Evolutionary conservation across 768 basidiomycete genomes (phyloP).

Genomic region (Heimioporus sp.): DNA sequence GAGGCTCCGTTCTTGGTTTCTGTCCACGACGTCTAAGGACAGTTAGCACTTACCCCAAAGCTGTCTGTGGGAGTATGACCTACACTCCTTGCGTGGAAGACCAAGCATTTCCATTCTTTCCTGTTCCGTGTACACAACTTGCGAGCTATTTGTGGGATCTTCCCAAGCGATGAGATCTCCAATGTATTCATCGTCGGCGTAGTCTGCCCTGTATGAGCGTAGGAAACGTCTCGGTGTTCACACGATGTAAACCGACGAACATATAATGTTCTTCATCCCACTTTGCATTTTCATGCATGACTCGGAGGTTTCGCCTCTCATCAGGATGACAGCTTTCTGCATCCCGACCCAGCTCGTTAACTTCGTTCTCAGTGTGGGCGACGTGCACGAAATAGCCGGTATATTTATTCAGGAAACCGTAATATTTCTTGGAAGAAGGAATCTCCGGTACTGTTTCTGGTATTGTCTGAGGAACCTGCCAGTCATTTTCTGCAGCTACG

Average conservation of each 20-base stretch:
- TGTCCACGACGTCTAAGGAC: conserved; percentile 56
- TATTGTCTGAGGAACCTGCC: conserved; percentile 69
- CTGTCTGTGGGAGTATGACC: conserved; percentile 11
- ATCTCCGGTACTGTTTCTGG: conserved; percentile 41
- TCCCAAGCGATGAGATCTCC: conserved; percentile 66
- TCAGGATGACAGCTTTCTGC: conserved; percentile 53
- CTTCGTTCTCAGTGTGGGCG: conserved; percentile 73
- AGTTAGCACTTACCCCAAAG: not conserved
- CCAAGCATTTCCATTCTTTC: conserved; percentile 67
- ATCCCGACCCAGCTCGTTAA: conserved; percentile 72
- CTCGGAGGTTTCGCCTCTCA: conserved; percentile 53
- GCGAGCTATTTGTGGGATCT: conserved; percentile 46
- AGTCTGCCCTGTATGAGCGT: conserved; percentile 64
- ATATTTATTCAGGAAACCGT: conserved; percentile 77
- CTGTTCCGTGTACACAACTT: conserved; percentile 62
- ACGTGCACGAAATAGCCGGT: conserved; percentile 75
- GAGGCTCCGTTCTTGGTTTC: conserved; percentile 54
- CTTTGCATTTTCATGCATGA: conserved; percentile 68
- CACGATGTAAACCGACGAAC: conserved; percentile 40
- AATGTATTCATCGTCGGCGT: conserved; percentile 72
- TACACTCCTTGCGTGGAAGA: conserved; percentile 54
- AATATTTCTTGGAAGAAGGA: conserved; percentile 45
- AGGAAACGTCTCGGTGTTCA: not conserved
- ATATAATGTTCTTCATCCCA: conserved; percentile 87
- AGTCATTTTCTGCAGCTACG: conserved; percentile 73